Conservation (phyloP, 305 asterid genomes). For the Vinca major region DNA sequence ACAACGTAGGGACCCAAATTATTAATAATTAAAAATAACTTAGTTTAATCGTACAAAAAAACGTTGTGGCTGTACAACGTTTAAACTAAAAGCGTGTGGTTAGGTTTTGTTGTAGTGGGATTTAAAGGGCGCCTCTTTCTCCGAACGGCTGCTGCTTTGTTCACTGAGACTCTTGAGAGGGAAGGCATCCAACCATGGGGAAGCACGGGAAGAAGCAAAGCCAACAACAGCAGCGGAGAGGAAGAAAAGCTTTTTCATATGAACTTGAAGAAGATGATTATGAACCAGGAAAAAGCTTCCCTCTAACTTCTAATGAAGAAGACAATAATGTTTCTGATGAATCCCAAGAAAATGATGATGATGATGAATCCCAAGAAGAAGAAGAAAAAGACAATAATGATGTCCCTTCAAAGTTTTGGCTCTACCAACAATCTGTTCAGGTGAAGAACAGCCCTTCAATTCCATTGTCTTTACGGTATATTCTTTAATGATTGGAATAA, state of each 20-base stretch:
- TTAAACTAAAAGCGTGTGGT: too few relatives aligned
- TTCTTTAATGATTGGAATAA: neutral
- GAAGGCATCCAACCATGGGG: slow-evolving; percentile 35
- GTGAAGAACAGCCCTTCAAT: slow-evolving; percentile 26
- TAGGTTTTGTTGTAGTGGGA: neutral
- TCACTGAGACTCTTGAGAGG: too few relatives aligned
- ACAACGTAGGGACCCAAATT: too few relatives aligned
- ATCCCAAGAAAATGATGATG: slow-evolving; percentile 14
- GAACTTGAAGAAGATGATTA: slow-evolving; percentile 25
- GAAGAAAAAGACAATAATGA: slow-evolving; percentile 29
- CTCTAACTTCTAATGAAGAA: slow-evolving; percentile 18
- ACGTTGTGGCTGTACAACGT: too few relatives aligned
- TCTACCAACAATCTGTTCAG: slow-evolving; percentile 94
- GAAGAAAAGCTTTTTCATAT: slow-evolving; percentile 31
- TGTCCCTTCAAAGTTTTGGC: slow-evolving; percentile 60
- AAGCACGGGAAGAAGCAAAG: slow-evolving; percentile 72
- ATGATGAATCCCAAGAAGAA: slow-evolving; percentile 33
- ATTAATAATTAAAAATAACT: too few relatives aligned
- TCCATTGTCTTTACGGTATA: neutral
- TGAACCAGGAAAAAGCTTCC: slow-evolving; percentile 22
- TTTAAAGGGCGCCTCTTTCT: neutral
- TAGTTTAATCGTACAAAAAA: too few relatives aligned
- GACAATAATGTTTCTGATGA: slow-evolving; percentile 12
- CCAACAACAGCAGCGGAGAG: slow-evolving; percentile 40
- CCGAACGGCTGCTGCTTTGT: neutral